Percentiles rank a stretch among this genome's conserved stretches.
Conservation (phyloP, 2,329 filamentous ascomycete species). For the Aspergillus sojae region DNA sequence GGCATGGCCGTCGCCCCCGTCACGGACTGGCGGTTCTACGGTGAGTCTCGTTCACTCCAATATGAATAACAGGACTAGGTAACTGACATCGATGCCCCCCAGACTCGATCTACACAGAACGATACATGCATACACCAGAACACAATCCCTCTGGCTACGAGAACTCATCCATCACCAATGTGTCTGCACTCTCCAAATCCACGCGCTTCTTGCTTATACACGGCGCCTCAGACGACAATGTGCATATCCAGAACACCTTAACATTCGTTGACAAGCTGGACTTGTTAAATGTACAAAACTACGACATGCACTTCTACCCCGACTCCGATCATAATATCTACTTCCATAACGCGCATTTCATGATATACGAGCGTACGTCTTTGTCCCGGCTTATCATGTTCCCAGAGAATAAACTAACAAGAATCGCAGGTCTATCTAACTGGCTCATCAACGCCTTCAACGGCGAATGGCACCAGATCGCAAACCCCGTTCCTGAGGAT, state of each 20-base stretch:
- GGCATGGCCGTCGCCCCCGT: conserved; percentile 98
- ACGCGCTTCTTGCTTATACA: conserved; percentile 95
- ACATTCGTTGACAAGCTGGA: conserved; percentile 85
- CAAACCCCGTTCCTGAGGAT: conserved; percentile 52
- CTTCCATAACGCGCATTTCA: conserved; percentile 88
- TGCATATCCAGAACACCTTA: conserved; percentile 93
- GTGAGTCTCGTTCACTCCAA: conserved; percentile 33
- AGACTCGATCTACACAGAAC: conserved; percentile 48
- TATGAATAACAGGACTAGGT: background rate
- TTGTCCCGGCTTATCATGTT: background rate
- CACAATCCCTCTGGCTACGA: conserved; percentile 78
- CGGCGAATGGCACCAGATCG: conserved; percentile 78
- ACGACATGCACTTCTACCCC: conserved; percentile 94
- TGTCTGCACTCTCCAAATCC: conserved; percentile 70
- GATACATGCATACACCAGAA: conserved; percentile 95
- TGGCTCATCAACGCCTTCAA: conserved; percentile 99
- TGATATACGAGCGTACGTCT: conserved; percentile 87
- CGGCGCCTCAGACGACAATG: conserved; percentile 94
- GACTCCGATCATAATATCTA: conserved; percentile 94
- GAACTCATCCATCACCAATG: conserved; percentile 73
- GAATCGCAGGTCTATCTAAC: conserved; percentile 53
- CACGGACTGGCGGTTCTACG: conserved; percentile 96
- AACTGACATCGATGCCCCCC: background rate
- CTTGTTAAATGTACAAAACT: conserved; percentile 80
- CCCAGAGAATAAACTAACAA: background rate